Conservation (phyloP, 768 basidiomycete species). For the Leccinellum luteum region DNA sequence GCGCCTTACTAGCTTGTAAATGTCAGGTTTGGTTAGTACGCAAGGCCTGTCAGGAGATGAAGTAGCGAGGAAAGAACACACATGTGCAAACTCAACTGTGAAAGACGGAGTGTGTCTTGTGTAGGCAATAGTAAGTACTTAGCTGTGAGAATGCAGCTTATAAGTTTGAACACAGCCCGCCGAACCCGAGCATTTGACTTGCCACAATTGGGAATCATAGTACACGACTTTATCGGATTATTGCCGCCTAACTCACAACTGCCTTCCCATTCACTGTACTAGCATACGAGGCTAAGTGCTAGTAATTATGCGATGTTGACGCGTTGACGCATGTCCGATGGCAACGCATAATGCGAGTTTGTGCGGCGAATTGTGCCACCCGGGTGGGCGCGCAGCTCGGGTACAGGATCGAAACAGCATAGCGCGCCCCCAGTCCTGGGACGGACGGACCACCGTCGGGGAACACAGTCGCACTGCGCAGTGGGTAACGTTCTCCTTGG, state of each 20-base stretch:
- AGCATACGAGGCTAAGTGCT: not conserved
- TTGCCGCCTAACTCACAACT: not conserved
- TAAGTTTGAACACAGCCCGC: not conserved
- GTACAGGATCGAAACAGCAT: not conserved
- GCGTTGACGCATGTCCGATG: not conserved
- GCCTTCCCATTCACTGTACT: not conserved
- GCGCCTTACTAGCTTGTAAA: too few relatives aligned
- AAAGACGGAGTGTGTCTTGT: too few relatives aligned
- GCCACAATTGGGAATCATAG: slow-evolving; percentile 8
- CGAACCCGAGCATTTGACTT: slow-evolving; percentile 12
- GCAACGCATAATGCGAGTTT: not conserved
- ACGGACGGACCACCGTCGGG: not conserved
- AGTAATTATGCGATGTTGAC: not conserved
- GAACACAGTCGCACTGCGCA: not conserved
- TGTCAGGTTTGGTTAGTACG: slow-evolving; percentile 14
- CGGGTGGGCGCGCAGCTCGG: not conserved
- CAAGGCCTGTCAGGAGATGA: not conserved
- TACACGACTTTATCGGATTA: not conserved
- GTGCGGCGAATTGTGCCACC: too few relatives aligned
- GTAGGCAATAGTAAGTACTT: too few relatives aligned
- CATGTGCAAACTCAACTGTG: not conserved
- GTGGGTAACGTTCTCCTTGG: not conserved
- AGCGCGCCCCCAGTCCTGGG: not conserved
- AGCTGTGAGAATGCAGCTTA: too few relatives aligned
- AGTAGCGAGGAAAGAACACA: not conserved